A percentile compares a stretch with the other conserved stretches of the same genome.
phyloP scores from a whole-genome alignment of 495 filamentous ascomycete species.

The Xylaria longipes region DNA sequence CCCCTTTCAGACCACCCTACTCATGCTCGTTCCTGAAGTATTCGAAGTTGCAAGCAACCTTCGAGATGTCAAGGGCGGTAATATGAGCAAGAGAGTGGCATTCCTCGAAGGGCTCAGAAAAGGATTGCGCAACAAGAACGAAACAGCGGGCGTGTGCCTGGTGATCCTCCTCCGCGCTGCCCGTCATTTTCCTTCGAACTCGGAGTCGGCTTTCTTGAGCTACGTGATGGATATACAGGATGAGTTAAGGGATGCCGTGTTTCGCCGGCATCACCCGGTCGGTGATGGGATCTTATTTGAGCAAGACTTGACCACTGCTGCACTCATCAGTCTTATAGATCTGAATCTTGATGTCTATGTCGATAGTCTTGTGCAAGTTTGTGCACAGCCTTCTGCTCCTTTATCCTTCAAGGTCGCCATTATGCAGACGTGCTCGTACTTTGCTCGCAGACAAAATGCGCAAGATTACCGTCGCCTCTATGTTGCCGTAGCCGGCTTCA shows the following conservation, averaged over 20 bases:
- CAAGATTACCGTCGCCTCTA: slow-evolving; percentile 60
- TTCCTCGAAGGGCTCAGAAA: slow-evolving; percentile 68
- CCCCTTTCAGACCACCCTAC: slow-evolving; percentile 65
- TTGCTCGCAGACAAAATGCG: slow-evolving; percentile 56
- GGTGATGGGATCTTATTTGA: slow-evolving; percentile 57
- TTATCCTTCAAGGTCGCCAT: slow-evolving; percentile 65
- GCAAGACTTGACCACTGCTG: slow-evolving; percentile 66
- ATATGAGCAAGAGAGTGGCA: slow-evolving; percentile 65
- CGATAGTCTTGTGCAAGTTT: slow-evolving; percentile 58
- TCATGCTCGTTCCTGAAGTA: slow-evolving; percentile 67
- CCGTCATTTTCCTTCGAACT: slow-evolving; percentile 63
- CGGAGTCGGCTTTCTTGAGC: slow-evolving; percentile 65
- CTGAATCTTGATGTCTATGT: slow-evolving; percentile 63
- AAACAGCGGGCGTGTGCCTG: slow-evolving; percentile 67
- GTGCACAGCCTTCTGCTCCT: slow-evolving; percentile 61
- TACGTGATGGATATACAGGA: slow-evolving; percentile 71
- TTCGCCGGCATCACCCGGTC: slow-evolving; percentile 56
- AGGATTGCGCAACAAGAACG: slow-evolving; percentile 60
- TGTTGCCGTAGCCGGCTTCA: slow-evolving; percentile 58
- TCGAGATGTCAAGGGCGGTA: slow-evolving; percentile 61
- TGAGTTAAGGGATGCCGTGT: slow-evolving; percentile 67
- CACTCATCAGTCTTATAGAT: slow-evolving; percentile 66
- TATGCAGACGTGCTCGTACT: slow-evolving; percentile 62
- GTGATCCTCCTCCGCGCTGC: slow-evolving; percentile 64
- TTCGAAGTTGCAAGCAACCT: slow-evolving; percentile 69